These are phyloP conservation scores for Zymoseptoria passerinii DNA, from an alignment of 2,329 filamentous ascomycete species.

Conservation along the genomic window DNA sequence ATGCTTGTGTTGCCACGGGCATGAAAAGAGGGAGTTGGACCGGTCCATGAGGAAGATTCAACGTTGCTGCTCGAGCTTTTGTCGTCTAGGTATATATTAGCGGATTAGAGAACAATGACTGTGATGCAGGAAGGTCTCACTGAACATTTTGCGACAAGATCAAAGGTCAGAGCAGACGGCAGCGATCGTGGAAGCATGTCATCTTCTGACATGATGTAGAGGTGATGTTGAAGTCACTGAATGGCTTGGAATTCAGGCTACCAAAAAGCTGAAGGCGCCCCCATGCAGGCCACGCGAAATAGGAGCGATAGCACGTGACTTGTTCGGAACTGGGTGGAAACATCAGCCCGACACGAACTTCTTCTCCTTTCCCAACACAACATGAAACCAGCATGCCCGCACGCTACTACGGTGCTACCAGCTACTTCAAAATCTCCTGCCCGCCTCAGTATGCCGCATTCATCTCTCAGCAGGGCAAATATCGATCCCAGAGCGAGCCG, in stretches of 20 bases:
- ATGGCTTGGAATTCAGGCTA: background rate
- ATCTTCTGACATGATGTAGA: conserved; percentile 15
- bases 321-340: no score
- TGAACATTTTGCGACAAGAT: conserved; percentile 69
- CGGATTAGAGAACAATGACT: conserved; percentile 3
- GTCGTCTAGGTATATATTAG: conserved; percentile 60
- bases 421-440: background rate
- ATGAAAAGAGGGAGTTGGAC: conserved; percentile 93
- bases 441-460: no score
- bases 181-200: conserved; percentile 16
- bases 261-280: background rate
- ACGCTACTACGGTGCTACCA: background rate
- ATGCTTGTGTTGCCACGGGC: conserved; percentile 95
- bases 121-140: conserved; percentile 43
- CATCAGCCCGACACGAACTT: no score
- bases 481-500: background rate
- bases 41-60: conserved; percentile 83
- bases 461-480: background rate
- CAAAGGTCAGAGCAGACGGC: conserved; percentile 62
- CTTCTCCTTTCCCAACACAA: background rate
- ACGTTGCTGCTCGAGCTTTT: conserved; percentile 78
- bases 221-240: background rate
- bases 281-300: background rate
- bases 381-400: background rate
- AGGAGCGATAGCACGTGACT: no score